Conservation (phyloP, 2,329 filamentous ascomycete species). For the Aspergillus carbonarius region DNA sequence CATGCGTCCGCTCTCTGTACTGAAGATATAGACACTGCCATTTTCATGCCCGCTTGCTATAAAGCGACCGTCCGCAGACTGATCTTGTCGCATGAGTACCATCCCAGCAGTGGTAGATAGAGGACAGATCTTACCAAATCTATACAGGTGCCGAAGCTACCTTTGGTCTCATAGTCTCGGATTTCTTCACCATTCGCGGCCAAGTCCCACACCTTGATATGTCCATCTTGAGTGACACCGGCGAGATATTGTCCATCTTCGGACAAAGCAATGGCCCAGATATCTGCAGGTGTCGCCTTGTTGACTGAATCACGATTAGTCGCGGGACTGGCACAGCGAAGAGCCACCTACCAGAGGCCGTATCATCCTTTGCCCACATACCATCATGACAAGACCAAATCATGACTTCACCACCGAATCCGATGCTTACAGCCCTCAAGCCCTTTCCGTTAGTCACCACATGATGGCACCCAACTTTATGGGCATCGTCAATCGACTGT, state of each 20-base stretch:
- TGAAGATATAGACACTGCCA: conserved; percentile 90
- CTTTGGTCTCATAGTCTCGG: conserved; percentile 84
- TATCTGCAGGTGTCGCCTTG: conserved; percentile 63
- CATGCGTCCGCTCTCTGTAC: conserved; percentile 82
- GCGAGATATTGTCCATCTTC: conserved; percentile 80
- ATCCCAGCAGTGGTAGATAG: not conserved
- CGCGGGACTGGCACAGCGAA: not conserved
- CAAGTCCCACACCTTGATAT: conserved; percentile 84
- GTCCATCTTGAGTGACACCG: conserved; percentile 82
- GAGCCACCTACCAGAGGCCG: conserved; percentile 40
- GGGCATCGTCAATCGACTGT: conserved; percentile 76
- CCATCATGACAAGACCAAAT: conserved; percentile 69
- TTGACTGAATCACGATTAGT: conserved; percentile 16
- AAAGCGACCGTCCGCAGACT: conserved; percentile 73
- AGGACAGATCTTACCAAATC: conserved; percentile 60
- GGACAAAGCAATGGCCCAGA: conserved; percentile 86
- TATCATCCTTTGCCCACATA: conserved; percentile 53
- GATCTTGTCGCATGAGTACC: conserved; percentile 15
- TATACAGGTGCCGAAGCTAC: conserved; percentile 86
- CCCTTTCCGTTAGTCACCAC: conserved; percentile 70
- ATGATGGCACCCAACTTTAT: conserved; percentile 90
- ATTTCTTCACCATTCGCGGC: conserved; percentile 61
- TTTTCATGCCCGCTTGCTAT: conserved; percentile 93
- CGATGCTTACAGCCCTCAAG: conserved; percentile 73
- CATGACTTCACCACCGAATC: conserved; percentile 86